A percentile compares a stretch with the other conserved stretches of the same genome.
Conservation (phyloP, 345 rosid species). For the Xanthoceras sorbifolium region DNA sequence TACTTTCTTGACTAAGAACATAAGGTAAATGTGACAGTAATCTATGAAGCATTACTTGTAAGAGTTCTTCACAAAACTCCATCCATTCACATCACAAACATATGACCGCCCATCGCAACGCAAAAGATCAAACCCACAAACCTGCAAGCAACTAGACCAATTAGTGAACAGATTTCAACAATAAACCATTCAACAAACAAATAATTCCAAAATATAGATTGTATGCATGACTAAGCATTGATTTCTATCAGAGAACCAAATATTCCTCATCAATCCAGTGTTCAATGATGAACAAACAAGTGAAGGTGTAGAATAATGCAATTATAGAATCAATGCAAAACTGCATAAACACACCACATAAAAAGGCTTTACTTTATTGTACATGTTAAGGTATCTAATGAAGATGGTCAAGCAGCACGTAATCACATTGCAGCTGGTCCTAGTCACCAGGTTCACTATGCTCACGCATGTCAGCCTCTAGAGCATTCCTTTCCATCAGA, state of each 20-base stretch:
- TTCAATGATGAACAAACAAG: background rate
- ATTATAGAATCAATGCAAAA: background rate
- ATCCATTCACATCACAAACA: slow-evolving; percentile 99
- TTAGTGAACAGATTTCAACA: background rate
- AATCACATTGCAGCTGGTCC: too few species aligned
- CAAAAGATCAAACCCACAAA: slow-evolving; percentile 98
- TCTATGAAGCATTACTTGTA: slow-evolving; percentile 62
- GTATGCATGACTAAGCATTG: background rate
- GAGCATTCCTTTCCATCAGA: too few species aligned
- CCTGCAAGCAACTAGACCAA: slow-evolving; percentile 51
- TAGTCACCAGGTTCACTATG: too few species aligned
- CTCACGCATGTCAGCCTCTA: too few species aligned
- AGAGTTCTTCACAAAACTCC: slow-evolving; percentile 99
- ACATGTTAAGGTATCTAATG: too few species aligned
- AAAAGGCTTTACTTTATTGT: background rate
- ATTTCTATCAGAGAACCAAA: background rate
- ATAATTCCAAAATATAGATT: background rate
- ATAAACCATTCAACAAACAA: slow-evolving; percentile 4
- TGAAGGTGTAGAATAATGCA: background rate
- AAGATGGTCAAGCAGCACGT: too few species aligned
- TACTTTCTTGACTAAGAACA: slow-evolving; percentile 5
- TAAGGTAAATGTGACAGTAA: background rate
- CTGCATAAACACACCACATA: background rate
- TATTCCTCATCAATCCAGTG: background rate
- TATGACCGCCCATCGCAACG: slow-evolving; percentile 96